Percentiles rank a stretch among this genome's conserved stretches.
These are phyloP conservation scores for Solanum sparsipilum DNA, from an alignment of 257 asterid genomes.

Conservation along the genomic window DNA sequence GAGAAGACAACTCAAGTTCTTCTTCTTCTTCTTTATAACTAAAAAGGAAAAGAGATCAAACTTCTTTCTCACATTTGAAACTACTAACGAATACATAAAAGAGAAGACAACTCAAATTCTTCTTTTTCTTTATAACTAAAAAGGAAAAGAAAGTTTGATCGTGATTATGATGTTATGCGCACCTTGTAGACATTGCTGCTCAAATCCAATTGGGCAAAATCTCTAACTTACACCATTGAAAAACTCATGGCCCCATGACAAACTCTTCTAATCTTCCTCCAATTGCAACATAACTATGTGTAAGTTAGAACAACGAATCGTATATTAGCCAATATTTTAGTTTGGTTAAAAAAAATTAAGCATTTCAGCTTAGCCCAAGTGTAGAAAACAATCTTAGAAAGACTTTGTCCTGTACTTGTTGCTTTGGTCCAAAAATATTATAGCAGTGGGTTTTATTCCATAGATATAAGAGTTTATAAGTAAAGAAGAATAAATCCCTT, in stretches of 20 bases:
- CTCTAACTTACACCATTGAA: slow-evolving; percentile 6
- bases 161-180: slow-evolving; percentile 3
- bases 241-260: slow-evolving; percentile 9
- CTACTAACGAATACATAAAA: too few species aligned
- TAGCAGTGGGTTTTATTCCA: background rate
- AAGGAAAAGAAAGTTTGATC: slow-evolving; percentile 11
- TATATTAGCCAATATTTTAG: background rate
- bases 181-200: slow-evolving; percentile 7
- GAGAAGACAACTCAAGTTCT: too few species aligned
- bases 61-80: too few species aligned
- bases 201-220: slow-evolving; percentile 6
- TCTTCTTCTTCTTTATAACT: too few species aligned
- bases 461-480: background rate
- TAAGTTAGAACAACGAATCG: background rate
- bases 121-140: too few species aligned
- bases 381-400: background rate
- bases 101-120: too few species aligned
- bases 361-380: background rate
- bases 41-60: too few species aligned
- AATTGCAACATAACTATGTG: background rate
- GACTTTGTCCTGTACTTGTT: background rate
- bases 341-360: background rate
- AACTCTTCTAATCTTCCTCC: background rate
- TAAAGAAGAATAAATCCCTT: background rate
- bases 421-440: background rate